Percentiles rank a stretch among this genome's conserved stretches.
Conservation (phyloP, 108 stramenopile genomes). For the Cyclotella cryptica region DNA sequence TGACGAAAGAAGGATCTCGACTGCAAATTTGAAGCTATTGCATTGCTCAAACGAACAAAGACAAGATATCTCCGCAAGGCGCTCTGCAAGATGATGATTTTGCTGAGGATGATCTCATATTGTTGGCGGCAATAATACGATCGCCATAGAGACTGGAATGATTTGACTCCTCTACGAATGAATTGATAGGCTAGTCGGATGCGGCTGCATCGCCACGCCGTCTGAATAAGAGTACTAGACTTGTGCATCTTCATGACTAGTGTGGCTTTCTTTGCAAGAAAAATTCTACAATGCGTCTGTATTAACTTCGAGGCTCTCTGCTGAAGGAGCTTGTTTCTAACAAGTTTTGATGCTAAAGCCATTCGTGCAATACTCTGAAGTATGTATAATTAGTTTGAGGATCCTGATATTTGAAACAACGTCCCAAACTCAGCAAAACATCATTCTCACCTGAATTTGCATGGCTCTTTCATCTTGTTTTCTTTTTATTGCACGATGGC, state of each 20-base stretch:
- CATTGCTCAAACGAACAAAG: conserved; percentile 12
- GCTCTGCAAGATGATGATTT: conserved; percentile 41
- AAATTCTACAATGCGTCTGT: conserved; percentile 22
- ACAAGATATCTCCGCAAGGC: conserved; percentile 24
- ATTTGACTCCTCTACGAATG: conserved; percentile 18
- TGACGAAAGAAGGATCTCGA: not conserved
- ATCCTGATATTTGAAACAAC: not conserved
- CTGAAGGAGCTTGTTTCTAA: conserved; percentile 7
- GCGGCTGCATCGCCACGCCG: conserved; percentile 2
- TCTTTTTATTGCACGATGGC: conserved; percentile 9
- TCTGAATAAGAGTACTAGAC: conserved; percentile 12
- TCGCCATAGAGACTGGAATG: conserved; percentile 47
- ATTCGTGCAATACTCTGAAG: conserved; percentile 9
- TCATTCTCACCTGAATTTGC: conserved; percentile 52
- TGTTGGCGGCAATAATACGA: conserved; percentile 5
- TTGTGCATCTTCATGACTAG: not conserved
- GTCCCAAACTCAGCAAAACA: no score
- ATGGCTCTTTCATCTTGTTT: conserved; percentile 29
- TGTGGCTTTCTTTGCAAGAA: conserved; percentile 27
- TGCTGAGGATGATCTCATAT: conserved; percentile 7
- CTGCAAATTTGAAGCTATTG: not conserved
- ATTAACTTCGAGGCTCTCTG: conserved; percentile 24
- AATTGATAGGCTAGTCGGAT: conserved; percentile 13
- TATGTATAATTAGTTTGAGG: not conserved
- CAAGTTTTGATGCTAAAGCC: not conserved